Base-by-base conservation (phyloP, 306 rosid species). In the Prunus kanzakura region DNA sequence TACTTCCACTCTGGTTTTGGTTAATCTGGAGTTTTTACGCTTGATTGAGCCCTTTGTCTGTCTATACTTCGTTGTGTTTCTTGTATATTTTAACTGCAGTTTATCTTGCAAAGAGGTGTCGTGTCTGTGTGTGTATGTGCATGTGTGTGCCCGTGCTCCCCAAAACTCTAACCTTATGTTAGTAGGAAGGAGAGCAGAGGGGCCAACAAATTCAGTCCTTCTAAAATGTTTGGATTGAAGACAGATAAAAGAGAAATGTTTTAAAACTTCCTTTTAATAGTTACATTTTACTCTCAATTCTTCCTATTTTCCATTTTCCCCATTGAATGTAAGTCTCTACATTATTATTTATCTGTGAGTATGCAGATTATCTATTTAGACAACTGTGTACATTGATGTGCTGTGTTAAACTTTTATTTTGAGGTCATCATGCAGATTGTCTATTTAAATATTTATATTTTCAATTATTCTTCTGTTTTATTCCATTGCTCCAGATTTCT, bases 401-500 rank as follows among this genome's bases (percentile, higher is more conserved):
- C 10, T 0, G 1, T 10, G 38, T 73, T 30, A 15, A 78, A 67
- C 41, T 62, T 71, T 38, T 30, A 18, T 9, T 69, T 47, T 20
- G 9, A 9, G 15, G 76, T 25, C 11, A 47, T 69, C 51, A 58
- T 32, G 55, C 14, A 66, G 73, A 54, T 38, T 35, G 64, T 25
- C 3, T 51, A 10, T 60, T 16, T 43, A 23, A 32, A 43, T 58
- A 46, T 45, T 7, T 30, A 19, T 19, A 8, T 52, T 46, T 72
- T 69, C 41, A 55, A 43, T 69, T 25, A 25, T 51, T 51, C 70
- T 15, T 49, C 70, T 49, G 51, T 12, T 20, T 52, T 41, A 45
- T 54, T 63, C 23, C 66, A 67, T 83, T 61, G 9, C 57, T 80
- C 65, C 88, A 92, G 98, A 89, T 94, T 73, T 87, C 96, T 19